phyloP scores from a whole-genome alignment of 176 grass and related monocot species.

The Juncus effusus region DNA sequence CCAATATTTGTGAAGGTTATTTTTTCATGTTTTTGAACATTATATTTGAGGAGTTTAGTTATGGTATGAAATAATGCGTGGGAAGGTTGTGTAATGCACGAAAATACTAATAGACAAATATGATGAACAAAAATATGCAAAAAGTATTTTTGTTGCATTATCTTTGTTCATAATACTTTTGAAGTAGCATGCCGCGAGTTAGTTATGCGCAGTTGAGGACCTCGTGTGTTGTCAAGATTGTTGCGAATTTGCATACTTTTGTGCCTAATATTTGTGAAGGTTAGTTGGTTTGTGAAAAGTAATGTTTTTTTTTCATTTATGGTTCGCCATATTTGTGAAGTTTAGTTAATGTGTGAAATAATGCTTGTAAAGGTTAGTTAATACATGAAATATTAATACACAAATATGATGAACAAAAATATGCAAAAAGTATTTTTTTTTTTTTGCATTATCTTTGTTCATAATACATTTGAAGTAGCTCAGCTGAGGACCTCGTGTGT shows the following conservation, averaged over 20 bases:
- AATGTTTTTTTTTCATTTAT: constrained; percentile 47
- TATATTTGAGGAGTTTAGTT: too few species aligned
- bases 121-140: too few species aligned
- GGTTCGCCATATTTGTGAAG: constrained; percentile 14
- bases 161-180: too few species aligned
- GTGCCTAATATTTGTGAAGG: constrained; percentile 95
- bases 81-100: too few species aligned
- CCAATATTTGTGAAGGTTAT: constrained; percentile 93
- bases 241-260: constrained; percentile 89
- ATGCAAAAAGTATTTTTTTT: too few species aligned
- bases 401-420: too few species aligned
- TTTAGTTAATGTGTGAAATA: too few species aligned
- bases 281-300: constrained; percentile 25
- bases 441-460: too few species aligned
- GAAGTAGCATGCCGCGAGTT: constrained; percentile 3
- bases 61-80: too few species aligned
- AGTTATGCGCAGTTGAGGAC: constrained; percentile 53
- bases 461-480: constrained; percentile 1
- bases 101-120: too few species aligned
- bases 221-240: constrained; percentile 89
- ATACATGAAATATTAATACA: too few species aligned
- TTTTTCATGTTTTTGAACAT: background rate
- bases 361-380: constrained; percentile 66
- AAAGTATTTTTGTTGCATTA: too few species aligned
- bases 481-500: constrained; percentile 85